Conservation (phyloP, 108 stramenopile genomes). For the Fistulifera pelliculosa region DNA sequence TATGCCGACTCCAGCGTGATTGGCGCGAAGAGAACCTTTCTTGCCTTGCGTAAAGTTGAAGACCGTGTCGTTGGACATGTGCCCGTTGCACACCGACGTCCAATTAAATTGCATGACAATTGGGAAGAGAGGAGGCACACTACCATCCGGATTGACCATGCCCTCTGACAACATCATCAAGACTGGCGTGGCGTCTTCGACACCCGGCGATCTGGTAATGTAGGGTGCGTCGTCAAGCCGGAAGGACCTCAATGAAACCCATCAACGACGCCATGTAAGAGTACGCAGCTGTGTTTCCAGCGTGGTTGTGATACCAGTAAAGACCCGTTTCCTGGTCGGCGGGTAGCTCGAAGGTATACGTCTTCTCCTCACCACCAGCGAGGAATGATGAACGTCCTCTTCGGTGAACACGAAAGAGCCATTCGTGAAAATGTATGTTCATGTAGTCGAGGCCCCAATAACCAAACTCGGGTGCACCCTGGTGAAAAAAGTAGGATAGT, state of each 20-base stretch:
- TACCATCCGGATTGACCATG: neutral
- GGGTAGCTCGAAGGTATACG: slow-evolving; percentile 6
- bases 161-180: slow-evolving; percentile 8
- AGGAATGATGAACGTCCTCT: neutral
- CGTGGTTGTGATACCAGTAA: slow-evolving; percentile 14
- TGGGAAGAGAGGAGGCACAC: slow-evolving; percentile 6
- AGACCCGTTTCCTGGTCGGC: slow-evolving; percentile 8
- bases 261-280: slow-evolving; percentile 4
- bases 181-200: slow-evolving; percentile 8
- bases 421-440: slow-evolving; percentile 9
- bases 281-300: neutral
- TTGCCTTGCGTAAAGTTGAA: slow-evolving; percentile 1
- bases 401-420: neutral
- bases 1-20: neutral
- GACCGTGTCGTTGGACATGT: neutral
- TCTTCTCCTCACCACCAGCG: slow-evolving; percentile 8
- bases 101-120: slow-evolving; percentile 12
- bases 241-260: slow-evolving; percentile 5
- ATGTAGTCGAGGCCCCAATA: slow-evolving; percentile 9
- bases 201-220: slow-evolving; percentile 3
- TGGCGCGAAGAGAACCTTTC: slow-evolving; percentile 2
- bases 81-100: slow-evolving; percentile 2
- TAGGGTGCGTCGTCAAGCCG: slow-evolving; percentile 3
- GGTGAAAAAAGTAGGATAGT: neutral
- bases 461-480: slow-evolving; percentile 4